Base-by-base conservation (phyloP, 1,139 yeast genomes). In the Candida mesenterica region DNA sequence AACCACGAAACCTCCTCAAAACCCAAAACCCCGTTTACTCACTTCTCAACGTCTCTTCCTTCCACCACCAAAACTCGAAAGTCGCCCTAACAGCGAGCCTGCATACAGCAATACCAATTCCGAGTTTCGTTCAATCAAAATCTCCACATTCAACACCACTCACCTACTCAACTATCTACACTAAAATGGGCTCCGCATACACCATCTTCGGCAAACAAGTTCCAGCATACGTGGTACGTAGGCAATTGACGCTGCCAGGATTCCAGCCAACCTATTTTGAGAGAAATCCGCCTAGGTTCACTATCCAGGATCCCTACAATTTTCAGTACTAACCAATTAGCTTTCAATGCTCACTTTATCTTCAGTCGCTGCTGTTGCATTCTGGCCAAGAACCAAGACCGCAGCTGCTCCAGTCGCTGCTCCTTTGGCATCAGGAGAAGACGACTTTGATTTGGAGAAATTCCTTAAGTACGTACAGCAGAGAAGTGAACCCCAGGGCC, bases 391-490 rank as follows among this genome's bases (percentile, higher is more conserved):
- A 39, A 50, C 56, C 13, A 55, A 58, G 38, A 42, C 65, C 19
- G 56, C 66, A 9, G 52, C 63, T 22, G 57, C 64, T 16, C 57
- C 67, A 19, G 58, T 60, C 12, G 52, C 61, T 15, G 41, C 49
- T 14, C 50, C 55, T 23, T 53, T 65, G 19, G 54, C 57, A 18
- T 62, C 59, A 26, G 61, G 65, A 42, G 72, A 65, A 41, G 79
- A 70, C n/a, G 85, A 79, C 36, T 62, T 80, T 38, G 84, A 79
- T 48, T 72, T 79, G 42, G 86, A 79, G 51, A 76, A 77, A 53
- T 61, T 76, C 49, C 59, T 81, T 48, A 72, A 68, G 80, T 75
- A 65, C 49, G 80, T 74, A 57, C 38, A 15, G 5, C 10, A 18
- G 19, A 24, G n/a, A 15, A 12, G 6, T 14, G 14, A 8, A n/a